Evolutionary conservation across 202 grass and related monocot genomes (phyloP), one percentile per base, ranked within the genome.

Genomic region (Carex sylvatica): DNA sequence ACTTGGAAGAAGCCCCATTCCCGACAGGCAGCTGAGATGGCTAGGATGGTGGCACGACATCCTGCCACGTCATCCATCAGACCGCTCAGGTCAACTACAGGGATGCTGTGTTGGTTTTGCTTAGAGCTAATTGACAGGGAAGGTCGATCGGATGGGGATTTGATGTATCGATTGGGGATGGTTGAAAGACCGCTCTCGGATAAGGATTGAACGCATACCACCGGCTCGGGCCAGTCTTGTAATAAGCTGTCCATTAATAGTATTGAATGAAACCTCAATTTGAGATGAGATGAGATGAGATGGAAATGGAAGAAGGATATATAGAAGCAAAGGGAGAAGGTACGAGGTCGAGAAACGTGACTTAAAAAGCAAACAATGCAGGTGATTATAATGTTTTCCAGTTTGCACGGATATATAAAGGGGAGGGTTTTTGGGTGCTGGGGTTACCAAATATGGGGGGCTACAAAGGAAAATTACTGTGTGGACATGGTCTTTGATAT

Each of bases 1-100:
- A 93, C 86, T 85, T 98, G 95, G 58, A 98, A 95, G 91, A 98
- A 98, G 0, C 95, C 92, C 95, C 95, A 98, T 20, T 91, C 88
- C 0, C 87, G 83, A 87, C 87, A 93, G 66, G 95, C 95, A 16
- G 70, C 66, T 2, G 89, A 86, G 4, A 98, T 67, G 14, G 74
- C 83, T 44, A 22, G 49, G 51, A 46, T 74, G 73, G 78, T 49
- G 11, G 80, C 14, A n/a, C 83, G 68, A 2, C 79, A 78, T 65
- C 36, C 79, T 8, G 7, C 65, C 10, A 61, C 15, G 14, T 14
- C 79, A 6, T 77, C 65, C 23, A 83, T 26, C 60, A 87, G 72
- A 42, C 80, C 44, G 22, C 81, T 76, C 9, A 94, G 44, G 87
- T 94, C 90, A 65, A 94, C 59, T 12, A 92, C 80, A 0, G 92